Conservation (phyloP, 2,329 filamentous ascomycete species). For the Claviceps sp. region DNA sequence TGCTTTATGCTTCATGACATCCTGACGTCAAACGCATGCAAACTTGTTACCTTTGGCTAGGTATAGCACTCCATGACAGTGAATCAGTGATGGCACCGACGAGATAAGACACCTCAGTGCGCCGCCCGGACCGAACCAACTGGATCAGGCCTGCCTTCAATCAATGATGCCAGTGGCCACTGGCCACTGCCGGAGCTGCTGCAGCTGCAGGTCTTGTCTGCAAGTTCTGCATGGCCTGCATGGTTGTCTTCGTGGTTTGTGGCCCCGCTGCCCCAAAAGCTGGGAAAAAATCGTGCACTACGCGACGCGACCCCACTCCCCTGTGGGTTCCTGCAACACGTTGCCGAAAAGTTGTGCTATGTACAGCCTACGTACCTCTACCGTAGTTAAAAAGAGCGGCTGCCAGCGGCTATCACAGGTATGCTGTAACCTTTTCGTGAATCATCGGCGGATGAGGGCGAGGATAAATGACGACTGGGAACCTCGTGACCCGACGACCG, state of each 20-base stretch:
- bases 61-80: neutral
- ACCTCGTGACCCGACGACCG: too few relatives aligned
- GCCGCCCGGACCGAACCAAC: neutral
- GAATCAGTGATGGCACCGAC: neutral
- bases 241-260: neutral
- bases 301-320: neutral
- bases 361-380: neutral
- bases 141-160: neutral
- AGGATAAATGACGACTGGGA: too few relatives aligned
- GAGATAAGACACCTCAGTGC: neutral
- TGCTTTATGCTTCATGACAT: neutral
- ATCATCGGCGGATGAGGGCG: too few relatives aligned
- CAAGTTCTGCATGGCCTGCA: neutral
- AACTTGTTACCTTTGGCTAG: too few relatives aligned
- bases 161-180: neutral
- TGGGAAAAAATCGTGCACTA: neutral
- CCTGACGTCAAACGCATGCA: neutral
- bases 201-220: too few relatives aligned
- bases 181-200: too few relatives aligned
- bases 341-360: neutral
- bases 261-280: neutral
- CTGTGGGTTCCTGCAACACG: neutral
- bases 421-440: too few relatives aligned
- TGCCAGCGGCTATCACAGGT: neutral
- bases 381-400: neutral